A percentile compares a stretch with the other conserved stretches of the same genome.
Conservation (phyloP, 805 yeast genomes). For the Komagataella pseudopastoris region DNA sequence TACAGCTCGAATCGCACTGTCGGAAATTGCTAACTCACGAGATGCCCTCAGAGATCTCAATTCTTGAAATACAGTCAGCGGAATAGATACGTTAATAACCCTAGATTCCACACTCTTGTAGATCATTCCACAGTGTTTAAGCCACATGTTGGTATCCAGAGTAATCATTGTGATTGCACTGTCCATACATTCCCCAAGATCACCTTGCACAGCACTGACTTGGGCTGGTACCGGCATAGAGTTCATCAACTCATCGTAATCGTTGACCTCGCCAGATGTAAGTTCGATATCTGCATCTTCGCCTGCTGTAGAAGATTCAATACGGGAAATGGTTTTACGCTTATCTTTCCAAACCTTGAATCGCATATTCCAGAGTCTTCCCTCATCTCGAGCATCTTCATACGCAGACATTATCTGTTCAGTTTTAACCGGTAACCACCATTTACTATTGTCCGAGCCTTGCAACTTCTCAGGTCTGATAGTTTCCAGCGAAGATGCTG, state of each 20-base stretch:
- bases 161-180: slow-evolving; percentile 42
- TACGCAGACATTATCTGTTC: background rate
- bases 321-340: slow-evolving; percentile 12
- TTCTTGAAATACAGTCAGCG: slow-evolving; percentile 70
- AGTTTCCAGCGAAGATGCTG: background rate
- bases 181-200: slow-evolving; percentile 45
- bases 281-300: slow-evolving; percentile 11
- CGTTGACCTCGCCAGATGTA: slow-evolving; percentile 8
- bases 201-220: slow-evolving; percentile 21
- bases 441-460: background rate
- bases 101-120: slow-evolving; percentile 53
- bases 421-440: background rate
- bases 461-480: background rate
- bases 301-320: slow-evolving; percentile 20
- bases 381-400: background rate
- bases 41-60: slow-evolving; percentile 57
- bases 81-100: slow-evolving; percentile 48
- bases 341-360: slow-evolving; percentile 10
- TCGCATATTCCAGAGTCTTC: slow-evolving; percentile 1
- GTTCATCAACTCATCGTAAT: slow-evolving; percentile 6
- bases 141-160: slow-evolving; percentile 70
- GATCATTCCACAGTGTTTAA: slow-evolving; percentile 66
- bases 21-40: slow-evolving; percentile 59
- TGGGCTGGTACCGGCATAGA: background rate
- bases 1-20: slow-evolving; percentile 72